phyloP scores from a whole-genome alignment of 2,329 filamentous ascomycete genomes.

The Biscogniauxia mediterranea region DNA sequence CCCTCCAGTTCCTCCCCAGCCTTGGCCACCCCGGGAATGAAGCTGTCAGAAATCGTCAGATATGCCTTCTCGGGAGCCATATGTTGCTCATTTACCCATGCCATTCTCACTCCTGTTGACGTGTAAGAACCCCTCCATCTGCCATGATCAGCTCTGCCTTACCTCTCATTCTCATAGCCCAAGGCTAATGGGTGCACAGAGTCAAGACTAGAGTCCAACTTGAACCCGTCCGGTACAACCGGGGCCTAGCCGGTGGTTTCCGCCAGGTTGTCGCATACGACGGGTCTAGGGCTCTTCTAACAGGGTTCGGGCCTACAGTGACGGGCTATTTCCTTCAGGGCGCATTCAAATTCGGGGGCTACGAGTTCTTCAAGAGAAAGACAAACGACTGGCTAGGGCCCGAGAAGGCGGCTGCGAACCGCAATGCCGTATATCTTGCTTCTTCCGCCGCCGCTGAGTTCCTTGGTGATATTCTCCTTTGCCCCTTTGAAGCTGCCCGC shows the following conservation, averaged over 20 bases:
- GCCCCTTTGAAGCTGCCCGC: constrained; percentile 27
- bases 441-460: constrained; percentile 27
- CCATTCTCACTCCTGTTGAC: constrained; percentile 25
- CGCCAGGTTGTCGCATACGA: constrained; percentile 22
- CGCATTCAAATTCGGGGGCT: constrained; percentile 28
- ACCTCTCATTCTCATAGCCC: constrained; percentile 3
- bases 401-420: constrained; percentile 22
- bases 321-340: constrained; percentile 29
- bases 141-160: constrained; percentile 1
- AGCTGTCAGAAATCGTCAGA: constrained; percentile 18
- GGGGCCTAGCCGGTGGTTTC: constrained; percentile 23
- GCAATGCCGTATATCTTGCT: constrained; percentile 24
- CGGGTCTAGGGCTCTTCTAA: constrained; percentile 23
- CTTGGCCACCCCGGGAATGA: constrained; percentile 11
- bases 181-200: constrained; percentile 16
- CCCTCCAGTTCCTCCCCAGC: constrained; percentile 12
- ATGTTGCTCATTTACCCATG: constrained; percentile 27
- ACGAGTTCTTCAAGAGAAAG: constrained; percentile 27
- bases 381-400: constrained; percentile 23
- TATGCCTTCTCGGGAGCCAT: constrained; percentile 27
- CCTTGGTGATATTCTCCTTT: constrained; percentile 25
- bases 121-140: constrained; percentile 22
- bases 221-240: constrained; percentile 25
- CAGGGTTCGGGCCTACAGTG: constrained; percentile 26
- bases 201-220: constrained; percentile 29